Base-by-base conservation (phyloP, 2,329 filamentous ascomycete species). In the Colletotrichum cuscutae region DNA sequence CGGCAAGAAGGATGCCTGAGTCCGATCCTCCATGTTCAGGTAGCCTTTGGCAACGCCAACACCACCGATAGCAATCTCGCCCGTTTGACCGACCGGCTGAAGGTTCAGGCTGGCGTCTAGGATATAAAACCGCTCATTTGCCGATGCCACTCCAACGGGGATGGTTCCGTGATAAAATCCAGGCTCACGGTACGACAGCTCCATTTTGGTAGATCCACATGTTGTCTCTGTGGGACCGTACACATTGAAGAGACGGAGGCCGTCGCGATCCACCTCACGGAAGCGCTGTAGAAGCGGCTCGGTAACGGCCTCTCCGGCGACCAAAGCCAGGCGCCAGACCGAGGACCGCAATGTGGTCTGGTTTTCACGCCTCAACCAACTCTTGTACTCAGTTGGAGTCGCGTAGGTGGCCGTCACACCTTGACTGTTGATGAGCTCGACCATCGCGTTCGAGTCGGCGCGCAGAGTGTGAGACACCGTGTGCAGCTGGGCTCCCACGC, bases 101-200 rank as follows among this genome's bases (percentile, higher is more conserved):
- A 82, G 78, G 22, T 80, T 71, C 49, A 77, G 71, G 2, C 79
- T 68, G 11, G 76, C 68, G 73, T 86, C 82, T 1, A 87, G 77
- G 19, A 88, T 82, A 71, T 85, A 86, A 2, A 84, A 75, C 1
- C 81, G 78, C 4, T 81, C 79, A 74, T 82, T 82, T 1, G 78
- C 76, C 2, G 78, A 65, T 3, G 77, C 69, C 52, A 61, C 64
- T 11, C 78, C 78, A 37, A 76, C 71, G 59, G 35, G 37, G 3
- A 46, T 49, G 2, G 37, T 49, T 3, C n/a, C 57, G 37, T 5
- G 69, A 32, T 13, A 81, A 1, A 11, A 24, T 2, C 12, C 57
- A 26, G 32, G 57, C 6, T 3, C 35, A 5, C n/a, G 13, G 35
- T n/a, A 46, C 13, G 59, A 28, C 2, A 46, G 13, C 78, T 67